Conservation (phyloP, 257 asterid species). For the Solanum chiquidenum region DNA sequence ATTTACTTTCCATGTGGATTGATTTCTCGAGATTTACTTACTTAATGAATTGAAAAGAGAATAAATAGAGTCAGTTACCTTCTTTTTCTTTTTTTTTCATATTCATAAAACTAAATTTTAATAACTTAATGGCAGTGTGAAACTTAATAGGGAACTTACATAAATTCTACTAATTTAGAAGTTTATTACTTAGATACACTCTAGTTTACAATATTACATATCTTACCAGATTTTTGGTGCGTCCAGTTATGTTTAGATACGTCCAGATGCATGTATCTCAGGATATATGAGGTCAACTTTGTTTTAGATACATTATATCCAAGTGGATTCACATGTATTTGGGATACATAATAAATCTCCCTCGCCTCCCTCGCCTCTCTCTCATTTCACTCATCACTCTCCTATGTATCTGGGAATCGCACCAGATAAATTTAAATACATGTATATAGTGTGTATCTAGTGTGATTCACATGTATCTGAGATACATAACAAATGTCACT, state of each 20-base stretch:
- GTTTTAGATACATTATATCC: background rate
- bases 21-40: background rate
- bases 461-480: too few species aligned
- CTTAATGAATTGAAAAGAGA: background rate
- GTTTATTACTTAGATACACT: background rate
- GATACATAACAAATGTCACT: too few species aligned
- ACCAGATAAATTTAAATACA: too few species aligned
- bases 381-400: too few species aligned
- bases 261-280: background rate
- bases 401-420: too few species aligned
- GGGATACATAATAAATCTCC: background rate
- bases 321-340: background rate
- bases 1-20: background rate
- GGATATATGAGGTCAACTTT: background rate
- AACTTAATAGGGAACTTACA: background rate
- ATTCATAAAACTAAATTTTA: too few species aligned
- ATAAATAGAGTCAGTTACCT: background rate
- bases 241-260: background rate
- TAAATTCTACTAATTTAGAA: background rate
- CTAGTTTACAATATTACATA: background rate
- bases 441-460: too few species aligned
- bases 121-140: too few species aligned
- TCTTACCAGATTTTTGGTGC: background rate
- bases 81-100: too few species aligned
- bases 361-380: too few species aligned